Evolutionary conservation across 345 rosid genomes (phyloP).

Genomic region (Punica granatum): DNA sequence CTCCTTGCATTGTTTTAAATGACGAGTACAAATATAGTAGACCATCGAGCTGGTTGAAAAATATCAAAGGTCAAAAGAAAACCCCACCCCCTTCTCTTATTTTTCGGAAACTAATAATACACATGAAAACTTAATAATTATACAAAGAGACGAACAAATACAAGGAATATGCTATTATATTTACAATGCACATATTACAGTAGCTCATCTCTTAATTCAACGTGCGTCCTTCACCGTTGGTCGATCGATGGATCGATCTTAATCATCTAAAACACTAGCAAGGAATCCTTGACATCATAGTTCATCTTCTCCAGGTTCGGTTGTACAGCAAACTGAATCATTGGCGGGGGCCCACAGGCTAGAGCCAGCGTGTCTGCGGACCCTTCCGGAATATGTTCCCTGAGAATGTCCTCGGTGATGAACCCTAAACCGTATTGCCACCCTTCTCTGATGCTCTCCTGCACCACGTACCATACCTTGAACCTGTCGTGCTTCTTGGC

Average conservation of each 20-base stretch:
- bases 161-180: background rate
- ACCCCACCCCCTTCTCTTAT: background rate
- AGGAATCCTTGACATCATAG: conserved; percentile 52
- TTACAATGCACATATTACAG: background rate
- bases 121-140: background rate
- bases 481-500: conserved; percentile 45
- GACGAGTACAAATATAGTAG: background rate
- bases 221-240: too few species aligned
- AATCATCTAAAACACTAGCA: conserved; percentile 46
- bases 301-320: conserved; percentile 94
- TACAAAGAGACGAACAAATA: conserved; percentile 1
- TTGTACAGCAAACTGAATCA: conserved; percentile 89
- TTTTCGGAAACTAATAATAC: background rate
- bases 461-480: conserved; percentile 85
- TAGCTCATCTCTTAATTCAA: background rate
- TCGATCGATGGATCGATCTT: background rate
- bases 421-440: conserved; percentile 76
- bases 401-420: conserved; percentile 53
- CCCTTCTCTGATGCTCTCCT: conserved; percentile 46
- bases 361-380: conserved; percentile 50
- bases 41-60: too few species aligned
- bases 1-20: too few species aligned
- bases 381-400: conserved; percentile 63
- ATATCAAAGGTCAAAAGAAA: too few species aligned
- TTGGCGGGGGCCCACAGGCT: conserved; percentile 94